Conservation (phyloP, 139 green algal species). For the Ulvella scutata region DNA sequence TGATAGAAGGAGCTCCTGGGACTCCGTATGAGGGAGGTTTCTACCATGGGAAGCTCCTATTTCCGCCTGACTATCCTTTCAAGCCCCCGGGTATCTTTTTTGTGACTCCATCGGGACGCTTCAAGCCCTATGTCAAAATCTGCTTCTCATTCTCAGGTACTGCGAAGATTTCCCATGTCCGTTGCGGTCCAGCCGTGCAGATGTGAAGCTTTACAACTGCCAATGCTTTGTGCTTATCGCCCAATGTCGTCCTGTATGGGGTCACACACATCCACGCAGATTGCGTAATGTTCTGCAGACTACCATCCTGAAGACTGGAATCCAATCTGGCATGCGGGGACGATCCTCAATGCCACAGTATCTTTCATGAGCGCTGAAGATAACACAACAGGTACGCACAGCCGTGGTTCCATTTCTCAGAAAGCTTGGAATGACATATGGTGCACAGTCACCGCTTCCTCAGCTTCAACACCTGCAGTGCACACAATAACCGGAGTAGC, state of each 20-base stretch:
- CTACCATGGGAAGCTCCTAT: conserved; percentile 70
- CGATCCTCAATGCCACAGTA: conserved; percentile 59
- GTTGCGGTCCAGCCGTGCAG: background rate
- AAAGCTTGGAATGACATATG: too few relatives aligned
- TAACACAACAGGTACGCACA: conserved; percentile 24
- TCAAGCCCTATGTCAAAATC: conserved; percentile 58
- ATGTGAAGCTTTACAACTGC: background rate
- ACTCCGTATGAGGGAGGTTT: conserved; percentile 52
- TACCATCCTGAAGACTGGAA: conserved; percentile 73
- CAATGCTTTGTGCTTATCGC: too few relatives aligned
- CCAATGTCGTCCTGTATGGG: too few relatives aligned
- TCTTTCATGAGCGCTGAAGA: conserved; percentile 61
- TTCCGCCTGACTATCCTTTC: conserved; percentile 54
- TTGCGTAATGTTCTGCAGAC: too few relatives aligned
- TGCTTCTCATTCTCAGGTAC: conserved; percentile 78
- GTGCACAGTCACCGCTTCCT: too few relatives aligned
- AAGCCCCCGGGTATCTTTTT: conserved; percentile 59
- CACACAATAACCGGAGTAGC: too few relatives aligned
- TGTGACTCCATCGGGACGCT: conserved; percentile 68
- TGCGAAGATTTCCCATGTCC: conserved; percentile 7
- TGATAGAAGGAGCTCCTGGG: conserved; percentile 40
- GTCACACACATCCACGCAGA: too few relatives aligned
- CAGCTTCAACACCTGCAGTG: too few relatives aligned
- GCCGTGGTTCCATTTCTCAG: background rate
- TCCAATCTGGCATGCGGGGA: conserved; percentile 41